Evolutionary conservation across 2,329 filamentous ascomycete genomes (phyloP), one percentile per base, ranked within the genome.

Genomic region (Penicillium sp.): DNA sequence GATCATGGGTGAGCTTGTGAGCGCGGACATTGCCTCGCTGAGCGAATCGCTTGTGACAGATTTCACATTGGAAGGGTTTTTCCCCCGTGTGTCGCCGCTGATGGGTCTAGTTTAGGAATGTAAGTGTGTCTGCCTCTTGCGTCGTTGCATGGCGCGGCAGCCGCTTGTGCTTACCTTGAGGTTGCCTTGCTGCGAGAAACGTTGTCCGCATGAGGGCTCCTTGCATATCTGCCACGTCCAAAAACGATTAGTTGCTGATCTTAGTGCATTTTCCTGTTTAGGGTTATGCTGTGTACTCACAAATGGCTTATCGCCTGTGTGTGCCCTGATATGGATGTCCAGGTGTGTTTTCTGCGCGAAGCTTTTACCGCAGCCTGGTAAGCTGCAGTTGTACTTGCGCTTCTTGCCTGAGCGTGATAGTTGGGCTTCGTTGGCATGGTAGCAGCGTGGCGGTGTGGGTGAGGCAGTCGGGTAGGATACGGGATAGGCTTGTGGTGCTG

Each of bases 311-410:
- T 89, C 86, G 16, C 94, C 94, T 2, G 90, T 96, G 73, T 99
- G 94, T 5, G 89, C 88, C 61, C 92, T 84, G 43, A 84, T 86
- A 72, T 99, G 94, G 46, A 95, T 97, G 58, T 94, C 89, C 11
- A 97, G 82, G 66, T 97, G 93, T 1, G 92, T 96, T 76, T 93
- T 96, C 70, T 97, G 93, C 57, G 85, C 85, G 73, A 97, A 97
- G 59, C 83, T 85, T 78, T 94, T 95, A 64, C 81, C 80, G 73
- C 93, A 97, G 38, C 84, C 84, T 8, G 85, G 82, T 37, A 91
- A 81, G 19, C 81, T 82, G 75, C 94, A 99, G 17, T 83, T 77
- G 71, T 93, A 91, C 66, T 86, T 94, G 66, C 82, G 80, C 58
- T 78, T 79, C 58, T 74, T 74, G 35, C 69, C 71, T 31, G 67